Evolutionary conservation across 257 asterid species (phyloP).

Genomic region (Solanum chmielewskii): DNA sequence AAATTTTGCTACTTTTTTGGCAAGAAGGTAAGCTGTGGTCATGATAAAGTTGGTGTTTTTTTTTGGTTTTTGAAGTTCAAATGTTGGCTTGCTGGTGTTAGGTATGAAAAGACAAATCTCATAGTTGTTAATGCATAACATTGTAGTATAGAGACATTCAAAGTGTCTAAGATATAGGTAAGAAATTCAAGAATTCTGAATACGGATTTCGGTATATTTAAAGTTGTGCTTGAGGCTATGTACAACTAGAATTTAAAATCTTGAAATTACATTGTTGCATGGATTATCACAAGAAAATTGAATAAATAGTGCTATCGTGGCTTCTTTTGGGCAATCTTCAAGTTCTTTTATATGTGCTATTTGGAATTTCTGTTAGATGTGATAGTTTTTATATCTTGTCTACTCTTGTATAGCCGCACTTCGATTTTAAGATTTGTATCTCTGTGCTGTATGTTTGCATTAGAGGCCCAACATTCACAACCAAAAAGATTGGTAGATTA

Average conservation of each 20-base stretch:
- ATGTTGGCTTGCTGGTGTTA: background rate
- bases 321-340: background rate
- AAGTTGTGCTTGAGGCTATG: background rate
- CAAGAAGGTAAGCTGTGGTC: background rate
- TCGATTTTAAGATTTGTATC: background rate
- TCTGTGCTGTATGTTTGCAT: background rate
- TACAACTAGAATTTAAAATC: background rate
- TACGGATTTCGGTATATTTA: background rate
- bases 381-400: background rate
- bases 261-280: background rate
- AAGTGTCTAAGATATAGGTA: background rate
- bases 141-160: background rate
- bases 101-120: background rate
- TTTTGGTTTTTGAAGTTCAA: background rate
- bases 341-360: background rate
- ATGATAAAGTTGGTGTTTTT: background rate
- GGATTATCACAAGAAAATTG: background rate
- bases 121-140: background rate
- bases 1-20: background rate
- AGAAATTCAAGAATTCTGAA: background rate
- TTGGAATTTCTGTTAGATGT: background rate
- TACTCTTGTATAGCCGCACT: background rate
- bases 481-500: background rate
- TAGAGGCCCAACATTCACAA: background rate
- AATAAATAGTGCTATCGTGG: background rate